A percentile compares a stretch with the other conserved stretches of the same genome.
These are phyloP conservation scores for Mycena vitilis DNA, from an alignment of 768 basidiomycete genomes.

Conservation along the genomic window DNA sequence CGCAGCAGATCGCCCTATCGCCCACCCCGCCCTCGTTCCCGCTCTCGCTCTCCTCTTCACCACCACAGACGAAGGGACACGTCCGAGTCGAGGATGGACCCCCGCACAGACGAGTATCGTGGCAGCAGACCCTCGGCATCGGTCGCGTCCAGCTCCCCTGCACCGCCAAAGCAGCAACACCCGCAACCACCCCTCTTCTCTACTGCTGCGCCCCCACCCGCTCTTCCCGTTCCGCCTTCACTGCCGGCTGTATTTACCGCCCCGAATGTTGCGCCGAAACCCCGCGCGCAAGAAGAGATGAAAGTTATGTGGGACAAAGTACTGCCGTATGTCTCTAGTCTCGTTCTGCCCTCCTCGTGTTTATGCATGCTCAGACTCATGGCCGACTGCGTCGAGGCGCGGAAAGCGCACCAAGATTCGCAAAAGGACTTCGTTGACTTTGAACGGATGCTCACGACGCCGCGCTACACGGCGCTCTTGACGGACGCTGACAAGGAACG, in stretches of 20 bases:
- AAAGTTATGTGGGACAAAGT: slow-evolving; percentile 28
- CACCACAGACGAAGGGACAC: not conserved
- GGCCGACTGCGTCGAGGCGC: slow-evolving; percentile 24
- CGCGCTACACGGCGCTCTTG: slow-evolving; percentile 25
- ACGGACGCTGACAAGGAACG: slow-evolving; percentile 32
- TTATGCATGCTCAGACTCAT: slow-evolving; percentile 20
- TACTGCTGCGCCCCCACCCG: not conserved
- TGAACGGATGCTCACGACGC: slow-evolving; percentile 33
- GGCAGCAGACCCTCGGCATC: slow-evolving; percentile 3
- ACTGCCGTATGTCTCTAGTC: slow-evolving; percentile 11
- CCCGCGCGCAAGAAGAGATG: slow-evolving; percentile 4
- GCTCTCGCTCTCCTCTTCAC: not conserved
- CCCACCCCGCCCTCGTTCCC: not conserved
- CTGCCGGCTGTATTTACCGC: slow-evolving; percentile 14
- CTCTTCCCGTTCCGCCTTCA: slow-evolving; percentile 12
- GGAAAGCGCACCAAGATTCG: slow-evolving; percentile 15
- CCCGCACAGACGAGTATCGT: not conserved
- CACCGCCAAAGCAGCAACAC: not conserved
- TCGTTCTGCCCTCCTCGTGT: too few species aligned
- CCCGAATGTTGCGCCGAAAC: slow-evolving; percentile 7
- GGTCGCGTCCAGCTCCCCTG: not conserved
- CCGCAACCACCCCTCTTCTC: not conserved
- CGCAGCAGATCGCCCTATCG: slow-evolving; percentile 26
- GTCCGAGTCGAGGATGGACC: slow-evolving; percentile 17
- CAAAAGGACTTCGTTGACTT: not conserved